These are phyloP conservation scores for Rubus idaeus DNA, from an alignment of 306 rosid genomes.

Conservation along the genomic window DNA sequence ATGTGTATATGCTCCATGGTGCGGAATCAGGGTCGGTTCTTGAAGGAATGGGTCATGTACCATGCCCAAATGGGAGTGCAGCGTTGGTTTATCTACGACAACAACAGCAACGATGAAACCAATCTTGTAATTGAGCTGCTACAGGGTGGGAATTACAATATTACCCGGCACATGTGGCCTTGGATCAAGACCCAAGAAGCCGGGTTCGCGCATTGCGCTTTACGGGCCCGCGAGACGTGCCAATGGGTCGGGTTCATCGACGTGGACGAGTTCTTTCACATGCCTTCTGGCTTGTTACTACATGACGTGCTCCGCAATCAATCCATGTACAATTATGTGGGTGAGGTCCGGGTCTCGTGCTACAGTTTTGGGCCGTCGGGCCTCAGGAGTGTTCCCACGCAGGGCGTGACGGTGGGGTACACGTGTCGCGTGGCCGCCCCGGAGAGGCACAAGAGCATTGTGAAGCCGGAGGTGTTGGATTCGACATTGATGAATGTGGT, in stretches of 20 bases:
- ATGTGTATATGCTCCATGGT: slow-evolving; percentile 81
- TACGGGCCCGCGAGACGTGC: slow-evolving; percentile 55
- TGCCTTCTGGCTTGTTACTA: slow-evolving; percentile 29
- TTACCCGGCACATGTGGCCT: slow-evolving; percentile 62
- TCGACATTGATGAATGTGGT: slow-evolving; percentile 69
- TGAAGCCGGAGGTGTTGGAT: slow-evolving; percentile 64
- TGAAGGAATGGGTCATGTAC: slow-evolving; percentile 81
- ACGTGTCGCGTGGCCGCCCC: slow-evolving; percentile 45
- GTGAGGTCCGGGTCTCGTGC: slow-evolving; percentile 57
- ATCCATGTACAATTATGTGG: slow-evolving; percentile 31
- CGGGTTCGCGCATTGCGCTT: slow-evolving; percentile 76
- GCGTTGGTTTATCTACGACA: slow-evolving; percentile 78
- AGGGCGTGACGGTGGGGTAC: slow-evolving; percentile 74
- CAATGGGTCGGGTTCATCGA: slow-evolving; percentile 84
- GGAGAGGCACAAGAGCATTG: slow-evolving; percentile 87
- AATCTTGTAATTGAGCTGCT: slow-evolving; percentile 25
- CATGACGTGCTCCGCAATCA: slow-evolving; percentile 36
- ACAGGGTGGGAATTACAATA: slow-evolving; percentile 34
- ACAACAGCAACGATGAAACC: slow-evolving; percentile 64
- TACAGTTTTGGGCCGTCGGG: slow-evolving; percentile 81
- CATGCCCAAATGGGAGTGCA: slow-evolving; percentile 66
- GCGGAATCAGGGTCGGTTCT: slow-evolving; percentile 67
- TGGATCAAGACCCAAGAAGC: slow-evolving; percentile 87
- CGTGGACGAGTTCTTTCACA: slow-evolving; percentile 68
- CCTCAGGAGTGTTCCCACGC: slow-evolving; percentile 28